These are phyloP conservation scores for Pyronema domesticum DNA, from an alignment of 495 filamentous ascomycete species.

Conservation along the genomic window DNA sequence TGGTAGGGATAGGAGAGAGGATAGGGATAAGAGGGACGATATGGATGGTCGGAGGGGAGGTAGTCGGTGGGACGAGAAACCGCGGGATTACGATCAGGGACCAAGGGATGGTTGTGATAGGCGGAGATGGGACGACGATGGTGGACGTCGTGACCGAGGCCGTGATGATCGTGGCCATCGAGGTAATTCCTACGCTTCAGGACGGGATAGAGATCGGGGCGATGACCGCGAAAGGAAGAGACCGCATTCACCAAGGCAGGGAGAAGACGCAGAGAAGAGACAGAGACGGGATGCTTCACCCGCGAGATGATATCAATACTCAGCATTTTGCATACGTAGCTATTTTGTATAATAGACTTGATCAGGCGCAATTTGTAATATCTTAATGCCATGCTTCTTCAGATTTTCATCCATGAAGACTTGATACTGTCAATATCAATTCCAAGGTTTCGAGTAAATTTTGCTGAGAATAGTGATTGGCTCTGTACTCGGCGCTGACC, in stretches of 20 bases:
- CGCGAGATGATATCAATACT: neutral
- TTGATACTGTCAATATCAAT: no score
- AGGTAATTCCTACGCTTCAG: slow-evolving; percentile 12
- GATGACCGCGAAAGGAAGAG: slow-evolving; percentile 10
- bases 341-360: neutral
- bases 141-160: slow-evolving; percentile 11
- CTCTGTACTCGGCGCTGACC: no score
- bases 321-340: neutral
- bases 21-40: no score
- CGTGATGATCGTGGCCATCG: slow-evolving; percentile 9
- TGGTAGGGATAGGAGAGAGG: neutral
- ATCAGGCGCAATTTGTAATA: neutral
- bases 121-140: slow-evolving; percentile 6
- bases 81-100: neutral
- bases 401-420: no score
- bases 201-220: slow-evolving; percentile 22
- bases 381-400: neutral
- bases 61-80: neutral
- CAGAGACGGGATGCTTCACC: neutral
- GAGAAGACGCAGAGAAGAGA: slow-evolving; percentile 4
- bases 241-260: slow-evolving; percentile 9
- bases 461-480: no score
- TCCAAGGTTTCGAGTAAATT: no score
- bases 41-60: neutral
- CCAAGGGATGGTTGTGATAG: neutral